Evolutionary conservation across 179 eudicot genomes (phyloP), one percentile per base, ranked within the genome.

Genomic region (Beta lomatogona): DNA sequence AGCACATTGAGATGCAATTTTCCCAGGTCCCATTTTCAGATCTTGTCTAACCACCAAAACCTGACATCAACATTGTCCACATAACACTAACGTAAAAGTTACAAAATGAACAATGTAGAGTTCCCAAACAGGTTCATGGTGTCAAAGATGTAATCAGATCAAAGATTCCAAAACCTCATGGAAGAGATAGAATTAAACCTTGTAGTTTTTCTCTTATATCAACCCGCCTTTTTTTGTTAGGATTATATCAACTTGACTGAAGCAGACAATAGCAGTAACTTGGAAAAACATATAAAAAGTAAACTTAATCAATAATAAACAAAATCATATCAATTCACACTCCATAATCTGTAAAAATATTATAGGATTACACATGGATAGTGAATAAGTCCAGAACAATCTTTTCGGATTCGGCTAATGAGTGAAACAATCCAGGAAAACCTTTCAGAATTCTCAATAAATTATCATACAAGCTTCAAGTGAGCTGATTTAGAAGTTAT

Each of bases 1-100:
- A 82, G 99, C 98, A 90, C 99, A 95, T 84, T 95, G 98, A 85
- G 99, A 94, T 21, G 98, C 98, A 84, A 94, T 87, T 82, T 94
- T 94, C 81, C 99, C 98, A 16, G 91, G 61, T 82, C 97, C 97
- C 99, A 94, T 95, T 90, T 91, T 94, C 77, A 95, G 87, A 87
- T 95, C 99, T 88, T 94, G 98, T 84, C 99, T 91, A 66, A 95
- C 99, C 68, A 95, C 97, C 83, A 95, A 88, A 79, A 95, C 98
- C 99, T 95, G 88, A 11, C 50, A 80, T 54, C 76, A 67, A 69
- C 54, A 64, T 54, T 59, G 50, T 58, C n/a, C 22, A 72, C 64
- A 77, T 54, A 71, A 60, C 21, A 77, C 14, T 25, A 55, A 36
- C 48, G n/a, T 52, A 22, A 46, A 19, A 14, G 22, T 14, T 28